These are phyloP conservation scores for Cercophora samala DNA, from an alignment of 495 filamentous ascomycete genomes.

Conservation along the genomic window DNA sequence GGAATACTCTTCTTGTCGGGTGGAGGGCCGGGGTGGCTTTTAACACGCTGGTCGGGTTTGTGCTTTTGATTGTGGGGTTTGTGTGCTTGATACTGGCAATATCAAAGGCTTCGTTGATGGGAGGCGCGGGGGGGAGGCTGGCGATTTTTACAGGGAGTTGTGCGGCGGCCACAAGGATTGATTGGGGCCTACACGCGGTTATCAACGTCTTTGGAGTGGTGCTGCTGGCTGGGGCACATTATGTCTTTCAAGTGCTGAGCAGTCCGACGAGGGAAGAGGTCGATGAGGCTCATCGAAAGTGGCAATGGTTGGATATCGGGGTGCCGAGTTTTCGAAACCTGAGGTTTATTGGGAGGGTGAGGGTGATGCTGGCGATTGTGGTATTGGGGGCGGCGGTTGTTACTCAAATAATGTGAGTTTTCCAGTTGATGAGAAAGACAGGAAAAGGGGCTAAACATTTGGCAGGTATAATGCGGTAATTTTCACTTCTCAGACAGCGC, in stretches of 20 bases:
- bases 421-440: not conserved
- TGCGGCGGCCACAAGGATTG: constrained; percentile 29
- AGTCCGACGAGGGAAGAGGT: constrained; percentile 53
- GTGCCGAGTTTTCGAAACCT: constrained; percentile 51
- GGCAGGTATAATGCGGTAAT: constrained; percentile 48
- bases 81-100: constrained; percentile 40
- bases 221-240: constrained; percentile 44
- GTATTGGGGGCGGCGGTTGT: constrained; percentile 37
- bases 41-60: constrained; percentile 34
- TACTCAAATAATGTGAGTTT: constrained; percentile 44
- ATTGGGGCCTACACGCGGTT: constrained; percentile 37
- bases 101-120: constrained; percentile 28
- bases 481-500: constrained; percentile 36
- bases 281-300: constrained; percentile 42
- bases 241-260: constrained; percentile 49
- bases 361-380: constrained; percentile 38
- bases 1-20: constrained; percentile 20
- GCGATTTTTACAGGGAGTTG: constrained; percentile 39
- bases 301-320: constrained; percentile 54
- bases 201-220: constrained; percentile 39
- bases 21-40: constrained; percentile 44
- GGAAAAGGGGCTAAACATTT: constrained; percentile 3
- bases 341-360: constrained; percentile 33
- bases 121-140: constrained; percentile 30
- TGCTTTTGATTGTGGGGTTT: constrained; percentile 40